These are phyloP conservation scores for Calonectria hawksworthii DNA, from an alignment of 2,329 filamentous ascomycete species.

Conservation along the genomic window DNA sequence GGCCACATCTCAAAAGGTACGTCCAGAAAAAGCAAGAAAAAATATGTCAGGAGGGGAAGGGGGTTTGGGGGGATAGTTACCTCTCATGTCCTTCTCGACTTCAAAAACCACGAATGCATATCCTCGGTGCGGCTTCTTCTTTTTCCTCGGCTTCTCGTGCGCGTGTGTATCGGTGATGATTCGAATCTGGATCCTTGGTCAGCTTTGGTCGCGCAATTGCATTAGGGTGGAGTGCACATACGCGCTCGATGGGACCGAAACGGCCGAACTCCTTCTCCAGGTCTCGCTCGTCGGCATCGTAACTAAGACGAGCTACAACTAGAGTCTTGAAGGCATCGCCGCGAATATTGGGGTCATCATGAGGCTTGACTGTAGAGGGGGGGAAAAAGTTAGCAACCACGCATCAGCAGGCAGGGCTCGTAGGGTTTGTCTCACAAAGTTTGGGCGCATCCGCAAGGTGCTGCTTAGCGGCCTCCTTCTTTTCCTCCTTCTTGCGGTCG, in stretches of 20 bases:
- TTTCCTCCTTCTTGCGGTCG: slow-evolving; percentile 87
- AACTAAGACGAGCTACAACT: slow-evolving; percentile 91
- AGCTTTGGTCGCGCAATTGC: slow-evolving; percentile 19
- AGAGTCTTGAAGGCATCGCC: slow-evolving; percentile 96
- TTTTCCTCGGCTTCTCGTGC: slow-evolving; percentile 78
- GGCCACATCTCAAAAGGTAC: slow-evolving; percentile 54
- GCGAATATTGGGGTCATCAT: slow-evolving; percentile 87
- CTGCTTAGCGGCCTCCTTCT: slow-evolving; percentile 76
- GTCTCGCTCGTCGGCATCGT: slow-evolving; percentile 90
- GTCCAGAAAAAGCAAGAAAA: slow-evolving; percentile 39
- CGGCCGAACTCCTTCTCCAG: slow-evolving; percentile 94
- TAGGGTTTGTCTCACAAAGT: slow-evolving; percentile 64
- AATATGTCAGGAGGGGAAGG: slow-evolving; percentile 48
- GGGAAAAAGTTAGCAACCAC: slow-evolving; percentile 30
- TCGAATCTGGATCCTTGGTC: slow-evolving; percentile 75
- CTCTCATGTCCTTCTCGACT: slow-evolving; percentile 98
- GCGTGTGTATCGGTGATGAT: slow-evolving; percentile 85
- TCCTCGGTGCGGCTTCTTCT: slow-evolving; percentile 85
- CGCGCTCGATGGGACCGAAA: slow-evolving; percentile 93
- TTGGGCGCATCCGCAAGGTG: slow-evolving; percentile 74
- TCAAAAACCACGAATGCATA: slow-evolving; percentile 99
- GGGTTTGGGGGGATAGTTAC: slow-evolving; percentile 71
- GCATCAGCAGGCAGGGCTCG: background rate
- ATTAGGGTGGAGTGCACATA: slow-evolving; percentile 58
- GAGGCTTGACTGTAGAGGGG: slow-evolving; percentile 76